phyloP scores from a whole-genome alignment of 192 early-diverging fungal genomes.

The Chytriomyces confervae region DNA sequence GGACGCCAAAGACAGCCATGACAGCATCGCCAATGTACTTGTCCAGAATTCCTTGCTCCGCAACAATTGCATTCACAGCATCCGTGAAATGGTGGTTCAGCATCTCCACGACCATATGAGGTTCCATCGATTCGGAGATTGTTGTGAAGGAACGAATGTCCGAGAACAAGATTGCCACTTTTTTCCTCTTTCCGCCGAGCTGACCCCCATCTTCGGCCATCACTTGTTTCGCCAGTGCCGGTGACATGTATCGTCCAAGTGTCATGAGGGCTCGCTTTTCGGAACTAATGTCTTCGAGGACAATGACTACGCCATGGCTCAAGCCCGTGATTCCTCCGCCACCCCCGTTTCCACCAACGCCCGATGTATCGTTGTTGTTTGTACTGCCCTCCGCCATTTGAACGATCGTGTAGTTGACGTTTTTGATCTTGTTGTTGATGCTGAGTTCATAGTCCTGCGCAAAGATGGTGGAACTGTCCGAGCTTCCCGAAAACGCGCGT shows the following conservation, averaged over 20 bases:
- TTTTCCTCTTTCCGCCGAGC: constrained; percentile 59
- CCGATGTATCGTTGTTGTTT: neutral
- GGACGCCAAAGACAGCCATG: constrained; percentile 65
- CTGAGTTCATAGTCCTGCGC: constrained; percentile 37
- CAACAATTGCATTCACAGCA: constrained; percentile 60
- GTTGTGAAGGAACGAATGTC: constrained; percentile 57
- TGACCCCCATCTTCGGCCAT: constrained; percentile 59
- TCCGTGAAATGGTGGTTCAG: constrained; percentile 63
- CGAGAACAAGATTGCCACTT: constrained; percentile 38
- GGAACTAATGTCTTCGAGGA: constrained; percentile 58
- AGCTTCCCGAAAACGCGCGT: constrained; percentile 35
- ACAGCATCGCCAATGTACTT: constrained; percentile 67
- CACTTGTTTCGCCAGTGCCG: constrained; percentile 60
- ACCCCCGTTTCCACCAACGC: neutral
- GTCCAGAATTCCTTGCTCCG: constrained; percentile 63
- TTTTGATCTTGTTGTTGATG: constrained; percentile 19
- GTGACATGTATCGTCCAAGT: constrained; percentile 64
- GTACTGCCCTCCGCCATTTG: constrained; percentile 18
- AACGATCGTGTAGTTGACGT: constrained; percentile 40
- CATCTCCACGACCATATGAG: constrained; percentile 59
- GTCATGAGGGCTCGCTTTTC: constrained; percentile 63
- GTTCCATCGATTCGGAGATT: constrained; percentile 58
- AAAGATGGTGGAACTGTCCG: constrained; percentile 9
- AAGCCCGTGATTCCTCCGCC: constrained; percentile 45
- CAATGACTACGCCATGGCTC: constrained; percentile 57